A percentile compares a stretch with the other conserved stretches of the same genome.
These are phyloP conservation scores for Pugionium dolabratum DNA, from an alignment of 345 rosid species.

Conservation along the genomic window DNA sequence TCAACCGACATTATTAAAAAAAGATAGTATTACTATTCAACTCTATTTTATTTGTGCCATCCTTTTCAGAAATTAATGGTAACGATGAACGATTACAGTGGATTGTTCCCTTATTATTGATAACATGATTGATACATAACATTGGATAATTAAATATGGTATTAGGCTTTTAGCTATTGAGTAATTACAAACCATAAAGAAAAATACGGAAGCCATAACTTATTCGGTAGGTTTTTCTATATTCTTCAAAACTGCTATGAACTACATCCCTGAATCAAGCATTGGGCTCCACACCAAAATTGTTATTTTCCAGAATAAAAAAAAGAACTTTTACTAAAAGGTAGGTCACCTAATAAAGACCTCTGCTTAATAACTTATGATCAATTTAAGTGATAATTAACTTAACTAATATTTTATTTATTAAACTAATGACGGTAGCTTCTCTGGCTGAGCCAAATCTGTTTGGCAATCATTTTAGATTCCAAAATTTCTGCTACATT, in stretches of 20 bases:
- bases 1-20: background rate
- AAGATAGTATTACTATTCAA: background rate
- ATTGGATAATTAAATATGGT: slow-evolving; percentile 16
- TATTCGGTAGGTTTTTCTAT: slow-evolving; percentile 5
- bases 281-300: slow-evolving; percentile 37
- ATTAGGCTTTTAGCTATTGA: slow-evolving; percentile 3
- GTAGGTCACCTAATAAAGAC: slow-evolving; percentile 45
- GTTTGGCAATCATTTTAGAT: slow-evolving; percentile 43
- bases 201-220: background rate
- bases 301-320: background rate
- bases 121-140: slow-evolving; percentile 11
- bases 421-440: slow-evolving; percentile 23
- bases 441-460: slow-evolving; percentile 34
- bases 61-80: slow-evolving; percentile 12
- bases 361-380: background rate
- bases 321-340: slow-evolving; percentile 11
- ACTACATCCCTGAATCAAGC: slow-evolving; percentile 35
- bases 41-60: slow-evolving; percentile 11
- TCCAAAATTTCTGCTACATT: slow-evolving; percentile 36
- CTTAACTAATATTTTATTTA: slow-evolving; percentile 24
- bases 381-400: slow-evolving; percentile 25
- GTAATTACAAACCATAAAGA: background rate
- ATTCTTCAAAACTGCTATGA: slow-evolving; percentile 30
- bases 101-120: slow-evolving; percentile 21
- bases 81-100: slow-evolving; percentile 27